Conservation (phyloP, 2,329 filamentous ascomycete genomes). For the Bipolaris gigantea region DNA sequence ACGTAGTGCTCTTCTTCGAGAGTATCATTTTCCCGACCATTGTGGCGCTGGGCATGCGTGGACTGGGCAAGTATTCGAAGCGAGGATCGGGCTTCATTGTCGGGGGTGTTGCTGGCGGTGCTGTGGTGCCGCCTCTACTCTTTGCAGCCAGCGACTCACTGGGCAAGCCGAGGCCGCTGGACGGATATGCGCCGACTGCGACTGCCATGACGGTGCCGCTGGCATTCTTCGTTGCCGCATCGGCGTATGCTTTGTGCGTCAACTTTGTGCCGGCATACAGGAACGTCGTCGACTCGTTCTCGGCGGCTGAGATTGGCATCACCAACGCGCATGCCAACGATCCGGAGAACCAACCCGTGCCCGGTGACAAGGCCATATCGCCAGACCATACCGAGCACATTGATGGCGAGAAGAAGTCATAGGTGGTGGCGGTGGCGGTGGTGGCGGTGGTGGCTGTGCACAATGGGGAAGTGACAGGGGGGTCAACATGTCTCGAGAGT, state of each 20-base stretch:
- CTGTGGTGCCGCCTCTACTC: constrained; percentile 70
- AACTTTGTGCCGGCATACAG: constrained; percentile 70
- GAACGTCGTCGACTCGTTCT: constrained; percentile 61
- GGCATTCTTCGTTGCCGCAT: constrained; percentile 53
- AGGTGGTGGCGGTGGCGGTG: background rate
- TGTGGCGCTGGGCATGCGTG: constrained; percentile 76
- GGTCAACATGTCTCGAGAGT: background rate
- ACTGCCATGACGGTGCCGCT: constrained; percentile 69
- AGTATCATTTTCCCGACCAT: constrained; percentile 82
- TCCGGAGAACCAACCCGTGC: constrained; percentile 29
- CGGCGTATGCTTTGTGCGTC: constrained; percentile 50
- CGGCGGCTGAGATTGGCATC: constrained; percentile 52
- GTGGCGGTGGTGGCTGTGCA: background rate
- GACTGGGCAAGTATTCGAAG: constrained; percentile 75
- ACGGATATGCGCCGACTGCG: constrained; percentile 51
- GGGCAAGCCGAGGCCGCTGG: constrained; percentile 39
- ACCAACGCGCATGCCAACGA: constrained; percentile 36
- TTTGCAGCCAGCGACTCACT: constrained; percentile 67
- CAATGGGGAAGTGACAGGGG: background rate
- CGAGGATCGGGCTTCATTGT: constrained; percentile 74
- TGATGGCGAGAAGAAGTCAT: constrained; percentile 12
- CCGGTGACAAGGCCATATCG: constrained; percentile 14
- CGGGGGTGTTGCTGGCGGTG: constrained; percentile 71
- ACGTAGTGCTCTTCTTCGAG: constrained; percentile 78
- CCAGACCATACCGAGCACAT: constrained; percentile 21